Conservation (phyloP, 495 filamentous ascomycete genomes). For the Podospora anserina region DNA sequence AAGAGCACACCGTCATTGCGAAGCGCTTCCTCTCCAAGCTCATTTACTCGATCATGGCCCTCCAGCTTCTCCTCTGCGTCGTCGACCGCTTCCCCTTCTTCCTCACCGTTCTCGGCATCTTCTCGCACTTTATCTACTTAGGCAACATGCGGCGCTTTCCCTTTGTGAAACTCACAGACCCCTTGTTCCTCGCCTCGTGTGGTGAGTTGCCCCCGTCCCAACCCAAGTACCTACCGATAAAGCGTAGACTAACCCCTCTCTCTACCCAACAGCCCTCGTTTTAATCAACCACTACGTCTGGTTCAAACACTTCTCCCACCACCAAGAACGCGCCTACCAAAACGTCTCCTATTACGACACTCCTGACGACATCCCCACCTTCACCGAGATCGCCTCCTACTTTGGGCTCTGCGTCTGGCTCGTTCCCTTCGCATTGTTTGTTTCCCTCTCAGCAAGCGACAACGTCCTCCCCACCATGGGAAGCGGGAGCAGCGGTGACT, state of each 20-base stretch:
- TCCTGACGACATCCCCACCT: conserved; percentile 66
- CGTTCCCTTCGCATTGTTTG: conserved; percentile 91
- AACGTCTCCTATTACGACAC: conserved; percentile 55
- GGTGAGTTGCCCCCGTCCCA: conserved; percentile 41
- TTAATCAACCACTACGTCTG: conserved; percentile 92
- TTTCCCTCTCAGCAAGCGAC: conserved; percentile 86
- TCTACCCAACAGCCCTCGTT: conserved; percentile 60
- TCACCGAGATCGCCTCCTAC: conserved; percentile 93
- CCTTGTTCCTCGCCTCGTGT: conserved; percentile 82
- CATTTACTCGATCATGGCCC: conserved; percentile 76
- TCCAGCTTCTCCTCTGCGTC: conserved; percentile 70
- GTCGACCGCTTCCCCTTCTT: conserved; percentile 80
- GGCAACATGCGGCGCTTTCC: conserved; percentile 87
- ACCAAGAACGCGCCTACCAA: conserved; percentile 47
- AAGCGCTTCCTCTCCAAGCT: conserved; percentile 78
- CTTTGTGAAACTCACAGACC: conserved; percentile 82
- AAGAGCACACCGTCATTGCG: conserved; percentile 92
- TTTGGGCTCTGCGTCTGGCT: conserved; percentile 97
- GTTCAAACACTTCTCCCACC: conserved; percentile 86
- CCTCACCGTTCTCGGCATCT: conserved; percentile 70
- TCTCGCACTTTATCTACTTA: conserved; percentile 81
- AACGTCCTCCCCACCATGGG: conserved; percentile 89
- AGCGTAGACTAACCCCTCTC: not conserved
- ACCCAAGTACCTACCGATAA: not conserved
- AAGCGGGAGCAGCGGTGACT: conserved; percentile 40